phyloP scores from a whole-genome alignment of 202 grass and related monocot genomes.

The Schoenoplectus tabernaemontani region DNA sequence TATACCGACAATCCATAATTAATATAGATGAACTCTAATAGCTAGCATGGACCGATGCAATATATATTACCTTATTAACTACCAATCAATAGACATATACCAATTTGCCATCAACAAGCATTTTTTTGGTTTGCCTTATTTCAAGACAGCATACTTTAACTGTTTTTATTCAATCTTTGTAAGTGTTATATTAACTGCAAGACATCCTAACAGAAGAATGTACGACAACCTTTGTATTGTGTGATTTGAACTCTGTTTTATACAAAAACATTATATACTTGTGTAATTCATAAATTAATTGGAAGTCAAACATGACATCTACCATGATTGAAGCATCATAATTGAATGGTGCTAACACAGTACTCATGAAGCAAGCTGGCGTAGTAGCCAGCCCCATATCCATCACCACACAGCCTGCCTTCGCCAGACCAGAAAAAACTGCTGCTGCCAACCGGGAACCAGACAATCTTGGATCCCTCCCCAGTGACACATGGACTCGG shows the following conservation, averaged over 20 bases:
- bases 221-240: neutral
- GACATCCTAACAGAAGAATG: too few relatives aligned
- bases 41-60: neutral
- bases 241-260: neutral
- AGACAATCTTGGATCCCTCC: constrained; percentile 59
- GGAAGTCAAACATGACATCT: neutral
- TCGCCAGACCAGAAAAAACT: constrained; percentile 53
- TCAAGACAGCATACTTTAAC: neutral
- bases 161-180: neutral
- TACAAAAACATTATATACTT: neutral
- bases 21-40: neutral
- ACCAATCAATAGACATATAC: neutral
- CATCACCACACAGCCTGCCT: constrained; percentile 54
- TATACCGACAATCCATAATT: neutral
- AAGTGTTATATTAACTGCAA: neutral
- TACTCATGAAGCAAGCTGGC: constrained; percentile 87
- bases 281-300: neutral
- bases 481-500: constrained; percentile 43
- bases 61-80: neutral
- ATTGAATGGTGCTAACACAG: constrained; percentile 39
- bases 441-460: constrained; percentile 42
- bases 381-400: constrained; percentile 84
- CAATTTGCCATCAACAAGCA: neutral
- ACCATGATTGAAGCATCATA: constrained; percentile 88
- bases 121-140: neutral